Percentiles rank a stretch among this genome's conserved stretches.
Evolutionary conservation across 495 filamentous ascomycete genomes (phyloP).

Genomic region (Xylaria cubensis): DNA sequence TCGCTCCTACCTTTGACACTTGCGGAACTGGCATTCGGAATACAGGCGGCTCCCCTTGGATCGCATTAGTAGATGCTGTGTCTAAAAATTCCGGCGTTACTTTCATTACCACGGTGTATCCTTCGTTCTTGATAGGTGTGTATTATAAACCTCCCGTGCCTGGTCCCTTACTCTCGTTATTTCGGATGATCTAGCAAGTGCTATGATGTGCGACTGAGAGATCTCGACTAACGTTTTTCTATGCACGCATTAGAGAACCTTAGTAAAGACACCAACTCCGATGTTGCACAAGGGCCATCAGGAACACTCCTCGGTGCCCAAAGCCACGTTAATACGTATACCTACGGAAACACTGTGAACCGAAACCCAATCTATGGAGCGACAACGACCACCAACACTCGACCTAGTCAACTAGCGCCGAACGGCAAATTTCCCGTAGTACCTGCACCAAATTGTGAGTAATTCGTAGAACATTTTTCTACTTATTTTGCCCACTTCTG

Average conservation of each 20-base stretch:
- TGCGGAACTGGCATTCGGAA: slow-evolving; percentile 65
- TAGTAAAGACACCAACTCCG: slow-evolving; percentile 42
- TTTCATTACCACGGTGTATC: slow-evolving; percentile 45
- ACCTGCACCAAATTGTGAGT: slow-evolving; percentile 42
- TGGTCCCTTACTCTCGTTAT: too few relatives aligned
- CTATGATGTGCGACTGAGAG: too few relatives aligned
- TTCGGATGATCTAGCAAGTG: too few relatives aligned
- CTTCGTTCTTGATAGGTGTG: slow-evolving; percentile 44
- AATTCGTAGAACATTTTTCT: neutral
- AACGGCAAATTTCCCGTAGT: slow-evolving; percentile 42
- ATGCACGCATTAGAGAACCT: slow-evolving; percentile 41
- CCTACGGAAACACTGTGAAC: slow-evolving; percentile 63
- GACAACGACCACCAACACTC: slow-evolving; percentile 44
- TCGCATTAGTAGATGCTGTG: slow-evolving; percentile 47
- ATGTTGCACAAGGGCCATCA: slow-evolving; percentile 42
- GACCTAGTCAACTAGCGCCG: slow-evolving; percentile 41
- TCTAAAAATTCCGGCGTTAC: slow-evolving; percentile 51
- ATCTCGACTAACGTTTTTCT: too few relatives aligned
- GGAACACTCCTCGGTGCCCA: slow-evolving; percentile 34
- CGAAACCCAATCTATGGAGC: slow-evolving; percentile 65
- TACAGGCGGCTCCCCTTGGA: slow-evolving; percentile 51
- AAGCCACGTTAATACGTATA: slow-evolving; percentile 41
- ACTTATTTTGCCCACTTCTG: neutral
- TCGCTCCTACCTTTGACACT: slow-evolving; percentile 57
- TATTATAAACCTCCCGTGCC: too few relatives aligned